Evolutionary conservation across 192 early-diverging fungal species (phyloP).

Genomic region (Backusella liffmaniae): DNA sequence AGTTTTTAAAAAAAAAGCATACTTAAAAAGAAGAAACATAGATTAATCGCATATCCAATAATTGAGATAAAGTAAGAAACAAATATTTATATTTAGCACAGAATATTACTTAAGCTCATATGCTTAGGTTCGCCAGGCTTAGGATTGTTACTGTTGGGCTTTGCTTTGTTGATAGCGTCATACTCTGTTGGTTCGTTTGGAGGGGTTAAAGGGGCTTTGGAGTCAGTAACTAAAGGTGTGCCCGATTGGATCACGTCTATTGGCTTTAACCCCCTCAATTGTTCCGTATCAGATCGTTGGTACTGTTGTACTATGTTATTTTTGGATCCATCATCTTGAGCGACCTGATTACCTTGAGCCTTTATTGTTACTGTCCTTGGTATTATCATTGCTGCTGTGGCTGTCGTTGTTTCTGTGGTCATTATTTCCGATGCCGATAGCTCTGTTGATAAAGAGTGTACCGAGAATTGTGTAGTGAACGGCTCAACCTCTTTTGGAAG

Average conservation of each 20-base stretch:
- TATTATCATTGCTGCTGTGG: background rate
- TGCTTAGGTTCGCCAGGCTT: background rate
- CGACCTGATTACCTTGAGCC: background rate
- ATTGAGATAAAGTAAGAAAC: background rate
- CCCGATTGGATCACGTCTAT: constrained; percentile 10
- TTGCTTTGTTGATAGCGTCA: background rate
- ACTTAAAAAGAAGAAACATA: background rate
- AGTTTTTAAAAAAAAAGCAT: background rate
- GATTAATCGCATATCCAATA: background rate
- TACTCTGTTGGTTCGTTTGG: background rate
- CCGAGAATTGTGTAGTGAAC: constrained; percentile 28
- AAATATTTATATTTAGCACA: background rate
- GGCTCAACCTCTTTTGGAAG: constrained; percentile 33
- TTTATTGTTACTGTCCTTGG: background rate
- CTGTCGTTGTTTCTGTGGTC: background rate
- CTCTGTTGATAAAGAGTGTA: background rate
- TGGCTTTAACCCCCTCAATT: constrained; percentile 13
- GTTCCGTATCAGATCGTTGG: background rate
- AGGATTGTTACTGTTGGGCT: background rate
- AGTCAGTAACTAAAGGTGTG: background rate
- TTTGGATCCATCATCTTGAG: background rate
- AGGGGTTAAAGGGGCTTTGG: background rate
- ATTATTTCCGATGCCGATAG: background rate
- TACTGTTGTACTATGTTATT: background rate
- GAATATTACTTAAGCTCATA: constrained; percentile 7